phyloP scores from a whole-genome alignment of 495 filamentous ascomycete genomes.

The Tuber microsphaerosporum region DNA sequence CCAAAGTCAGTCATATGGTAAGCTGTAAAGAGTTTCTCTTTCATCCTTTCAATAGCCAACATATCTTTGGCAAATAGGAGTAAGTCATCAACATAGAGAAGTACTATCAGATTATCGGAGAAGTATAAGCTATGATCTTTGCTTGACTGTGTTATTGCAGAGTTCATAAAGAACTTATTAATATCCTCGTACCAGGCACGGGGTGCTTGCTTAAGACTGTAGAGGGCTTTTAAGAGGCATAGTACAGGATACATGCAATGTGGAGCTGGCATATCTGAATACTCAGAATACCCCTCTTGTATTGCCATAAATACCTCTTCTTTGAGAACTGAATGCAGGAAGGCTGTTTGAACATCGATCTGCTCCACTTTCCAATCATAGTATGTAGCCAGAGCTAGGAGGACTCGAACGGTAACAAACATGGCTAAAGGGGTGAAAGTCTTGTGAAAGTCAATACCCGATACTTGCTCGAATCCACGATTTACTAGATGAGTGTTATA shows the following conservation, averaged over 20 bases:
- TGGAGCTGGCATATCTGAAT: not conserved
- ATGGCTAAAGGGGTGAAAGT: not conserved
- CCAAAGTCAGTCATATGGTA: not conserved
- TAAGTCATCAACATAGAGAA: not conserved
- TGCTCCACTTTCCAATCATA: no score
- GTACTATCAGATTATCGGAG: not conserved
- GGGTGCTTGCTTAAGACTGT: not conserved
- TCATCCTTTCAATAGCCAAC: not conserved
- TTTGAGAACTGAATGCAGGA: no score
- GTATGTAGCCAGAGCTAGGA: not conserved
- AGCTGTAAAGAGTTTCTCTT: not conserved
- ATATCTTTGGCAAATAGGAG: not conserved
- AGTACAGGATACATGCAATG: not conserved
- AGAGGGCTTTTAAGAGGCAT: not conserved
- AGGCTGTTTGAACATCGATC: no score
- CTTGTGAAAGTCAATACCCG: not conserved
- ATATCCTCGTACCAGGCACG: not conserved
- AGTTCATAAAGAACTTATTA: no score
- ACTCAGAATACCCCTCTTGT: not conserved
- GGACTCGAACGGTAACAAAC: not conserved
- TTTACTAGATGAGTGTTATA: not conserved
- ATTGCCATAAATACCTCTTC: no score
- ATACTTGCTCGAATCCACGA: not conserved
- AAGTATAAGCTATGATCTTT: not conserved
- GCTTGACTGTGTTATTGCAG: no score